Evolutionary conservation across 371 early-diverging fungal species (phyloP), one percentile per base, ranked within the genome.

Genomic region (Mucor racemosus): DNA sequence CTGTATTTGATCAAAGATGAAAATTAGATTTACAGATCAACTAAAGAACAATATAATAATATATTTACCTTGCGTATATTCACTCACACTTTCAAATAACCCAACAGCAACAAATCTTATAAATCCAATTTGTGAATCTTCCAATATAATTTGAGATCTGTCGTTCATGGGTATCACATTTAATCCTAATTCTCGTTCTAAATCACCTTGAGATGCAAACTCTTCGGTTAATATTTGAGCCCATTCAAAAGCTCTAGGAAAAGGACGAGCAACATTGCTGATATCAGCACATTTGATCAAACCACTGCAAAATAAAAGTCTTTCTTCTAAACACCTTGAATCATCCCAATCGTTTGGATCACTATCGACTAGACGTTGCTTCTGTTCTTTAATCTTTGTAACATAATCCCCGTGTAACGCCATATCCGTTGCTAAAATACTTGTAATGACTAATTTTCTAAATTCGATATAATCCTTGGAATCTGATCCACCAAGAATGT

Each of bases 241-340:
- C 90, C 90, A 90, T 53, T 77, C 68, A 42, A 72, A 75, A 21
- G 86, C 84, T 33, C 80, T 76, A 39, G 75, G 70, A 74, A 87
- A 86, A 0, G 88, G 86, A 38, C 87, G 73, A 11, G 88, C 79
- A 54, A 84, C 85, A 63, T 94, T 94, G 69, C 90, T 90, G 58
- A 94, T 90, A 65, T 94, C 95, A 15, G 94, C 90, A 76, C 92
- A 93, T 75, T 94, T 94, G 71, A 94, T 90, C 6, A 94, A 69
- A 6, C 88, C 89, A 48, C 86, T 86, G 21, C 88, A 87, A 10
- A 94, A 76, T 50, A 85, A 62, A 14, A 84, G 26, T 15, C 83
- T 71, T 59, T 88, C 89, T 39, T 81, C 74, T 53, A 83, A 80
- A 40, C 68, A 60, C 19, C 40, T 40, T 10, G 74, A 44, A 10